These are phyloP conservation scores for Glutinoglossum americanum DNA, from an alignment of 495 filamentous ascomycete species.

Conservation along the genomic window DNA sequence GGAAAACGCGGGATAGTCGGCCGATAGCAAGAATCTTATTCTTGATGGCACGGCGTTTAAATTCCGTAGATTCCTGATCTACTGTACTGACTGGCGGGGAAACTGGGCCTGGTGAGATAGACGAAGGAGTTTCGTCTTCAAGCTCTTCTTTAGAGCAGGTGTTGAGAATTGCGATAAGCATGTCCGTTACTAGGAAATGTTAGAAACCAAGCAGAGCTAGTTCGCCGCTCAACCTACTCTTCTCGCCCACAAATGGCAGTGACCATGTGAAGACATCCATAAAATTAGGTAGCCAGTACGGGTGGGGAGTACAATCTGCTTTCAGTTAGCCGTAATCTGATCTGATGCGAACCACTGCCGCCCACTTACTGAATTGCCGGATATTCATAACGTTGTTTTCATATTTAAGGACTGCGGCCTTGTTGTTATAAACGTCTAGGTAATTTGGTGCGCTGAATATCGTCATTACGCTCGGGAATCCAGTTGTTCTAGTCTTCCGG, in stretches of 20 bases:
- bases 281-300: conserved; percentile 98
- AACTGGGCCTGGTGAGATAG: conserved; percentile 37
- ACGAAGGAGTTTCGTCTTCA: conserved; percentile 49
- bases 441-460: conserved; percentile 99
- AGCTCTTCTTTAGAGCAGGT: conserved; percentile 96
- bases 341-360: neutral
- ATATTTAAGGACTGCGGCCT: conserved; percentile 94
- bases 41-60: conserved; percentile 88
- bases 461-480: conserved; percentile 98
- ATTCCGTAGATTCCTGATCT: conserved; percentile 71
- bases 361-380: conserved; percentile 57
- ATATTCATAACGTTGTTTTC: conserved; percentile 99
- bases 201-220: conserved; percentile 1
- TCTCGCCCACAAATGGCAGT: conserved; percentile 93
- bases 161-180: conserved; percentile 96
- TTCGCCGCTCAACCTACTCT: conserved; percentile 26
- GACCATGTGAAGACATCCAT: conserved; percentile 99
- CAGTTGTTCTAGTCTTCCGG: conserved; percentile 89
- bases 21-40: conserved; percentile 99
- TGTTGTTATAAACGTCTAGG: conserved; percentile 99
- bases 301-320: conserved; percentile 79
- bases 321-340: neutral
- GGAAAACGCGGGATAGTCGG: conserved; percentile 90
- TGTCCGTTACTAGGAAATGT: conserved; percentile 48
- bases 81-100: conserved; percentile 42